These are phyloP conservation scores for Hanseniaspora nectarophila DNA, from an alignment of 805 yeast species.

Conservation along the genomic window DNA sequence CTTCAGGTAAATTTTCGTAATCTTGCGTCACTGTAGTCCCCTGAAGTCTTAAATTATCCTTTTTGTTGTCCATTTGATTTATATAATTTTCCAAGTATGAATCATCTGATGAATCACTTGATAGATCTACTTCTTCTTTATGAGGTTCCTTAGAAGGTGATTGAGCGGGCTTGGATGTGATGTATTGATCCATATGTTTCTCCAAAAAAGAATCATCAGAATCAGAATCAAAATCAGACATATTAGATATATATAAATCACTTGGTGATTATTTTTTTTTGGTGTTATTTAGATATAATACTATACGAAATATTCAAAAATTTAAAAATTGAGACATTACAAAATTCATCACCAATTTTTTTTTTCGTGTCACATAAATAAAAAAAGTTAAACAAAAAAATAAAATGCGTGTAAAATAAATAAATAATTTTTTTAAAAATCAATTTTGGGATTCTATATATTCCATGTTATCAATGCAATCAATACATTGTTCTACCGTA, in stretches of 20 bases:
- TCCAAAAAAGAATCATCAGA: constrained; percentile 13
- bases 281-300: too few species aligned
- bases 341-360: too few species aligned
- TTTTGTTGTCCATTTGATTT: background rate
- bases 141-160: background rate
- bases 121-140: too few species aligned
- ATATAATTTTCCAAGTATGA: constrained; percentile 12
- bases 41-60: background rate
- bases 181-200: constrained; percentile 8
- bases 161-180: background rate
- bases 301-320: background rate
- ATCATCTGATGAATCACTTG: constrained; percentile 13
- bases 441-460: constrained; percentile 7
- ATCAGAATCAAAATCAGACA: constrained; percentile 6
- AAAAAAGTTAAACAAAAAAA: background rate
- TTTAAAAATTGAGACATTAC: background rate
- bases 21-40: constrained; percentile 12
- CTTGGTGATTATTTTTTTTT: background rate
- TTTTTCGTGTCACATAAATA: constrained; percentile 2
- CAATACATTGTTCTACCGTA: constrained; percentile 11
- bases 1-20: background rate
- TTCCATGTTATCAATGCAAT: constrained; percentile 15
- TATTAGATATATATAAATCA: background rate
- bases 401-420: background rate
- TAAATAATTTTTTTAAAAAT: too few species aligned